Conservation (phyloP, 768 basidiomycete genomes). For the Pleurotus cornucopiae region DNA sequence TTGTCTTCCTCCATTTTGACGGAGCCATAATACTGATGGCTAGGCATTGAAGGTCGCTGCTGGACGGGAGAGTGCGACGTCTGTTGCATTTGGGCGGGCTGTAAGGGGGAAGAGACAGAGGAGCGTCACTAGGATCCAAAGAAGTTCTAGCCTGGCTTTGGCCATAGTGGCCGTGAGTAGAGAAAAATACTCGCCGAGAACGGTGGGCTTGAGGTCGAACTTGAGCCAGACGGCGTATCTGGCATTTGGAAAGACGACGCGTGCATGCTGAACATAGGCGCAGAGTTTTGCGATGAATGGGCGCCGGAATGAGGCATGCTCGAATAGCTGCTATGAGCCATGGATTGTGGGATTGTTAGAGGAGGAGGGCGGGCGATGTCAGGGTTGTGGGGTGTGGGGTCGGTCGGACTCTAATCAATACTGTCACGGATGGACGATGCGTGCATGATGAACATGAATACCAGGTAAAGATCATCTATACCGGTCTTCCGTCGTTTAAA, state of each 20-base stretch:
- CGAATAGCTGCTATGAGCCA: slow-evolving; percentile 28
- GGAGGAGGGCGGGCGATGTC: slow-evolving; percentile 49
- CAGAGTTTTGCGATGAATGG: slow-evolving; percentile 33
- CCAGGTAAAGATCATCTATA: slow-evolving; percentile 53
- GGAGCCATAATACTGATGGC: slow-evolving; percentile 40
- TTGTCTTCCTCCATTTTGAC: slow-evolving; percentile 71
- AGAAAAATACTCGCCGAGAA: slow-evolving; percentile 80
- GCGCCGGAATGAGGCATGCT: slow-evolving; percentile 32
- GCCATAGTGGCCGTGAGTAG: slow-evolving; percentile 23
- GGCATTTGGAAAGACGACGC: slow-evolving; percentile 62
- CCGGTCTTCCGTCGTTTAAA: slow-evolving; percentile 60
- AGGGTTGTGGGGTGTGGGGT: slow-evolving; percentile 36
- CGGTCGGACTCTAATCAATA: slow-evolving; percentile 36
- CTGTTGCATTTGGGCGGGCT: slow-evolving; percentile 69
- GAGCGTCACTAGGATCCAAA: slow-evolving; percentile 56
- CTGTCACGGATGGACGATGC: not conserved
- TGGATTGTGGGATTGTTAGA: slow-evolving; percentile 57
- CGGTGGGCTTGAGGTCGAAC: slow-evolving; percentile 72
- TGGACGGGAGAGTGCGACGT: slow-evolving; percentile 45
- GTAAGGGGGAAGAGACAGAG: slow-evolving; percentile 37
- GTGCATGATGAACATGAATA: slow-evolving; percentile 17
- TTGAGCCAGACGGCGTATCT: slow-evolving; percentile 68
- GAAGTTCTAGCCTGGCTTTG: slow-evolving; percentile 26
- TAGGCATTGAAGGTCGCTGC: slow-evolving; percentile 39
- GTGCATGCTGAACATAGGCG: slow-evolving; percentile 48